Percentiles rank a stretch among this genome's conserved stretches.
phyloP scores from a whole-genome alignment of 257 asterid genomes.

The Solanum bulbocastanum region DNA sequence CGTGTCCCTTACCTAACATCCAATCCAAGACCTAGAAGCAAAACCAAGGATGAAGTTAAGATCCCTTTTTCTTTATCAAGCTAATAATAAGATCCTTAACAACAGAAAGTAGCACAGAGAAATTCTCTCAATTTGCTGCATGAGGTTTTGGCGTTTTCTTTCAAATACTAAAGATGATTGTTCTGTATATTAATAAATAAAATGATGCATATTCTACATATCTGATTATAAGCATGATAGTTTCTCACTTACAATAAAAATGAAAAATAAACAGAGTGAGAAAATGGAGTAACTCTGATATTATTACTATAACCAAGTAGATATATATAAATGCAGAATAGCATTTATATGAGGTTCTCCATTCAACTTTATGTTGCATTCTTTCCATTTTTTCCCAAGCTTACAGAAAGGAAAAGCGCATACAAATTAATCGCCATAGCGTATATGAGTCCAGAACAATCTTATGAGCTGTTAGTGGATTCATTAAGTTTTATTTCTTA shows the following conservation, averaged over 20 bases:
- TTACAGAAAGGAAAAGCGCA: neutral
- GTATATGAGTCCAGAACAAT: neutral
- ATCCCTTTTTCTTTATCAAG: neutral
- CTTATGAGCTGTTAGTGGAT: neutral
- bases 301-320: neutral
- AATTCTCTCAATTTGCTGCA: neutral
- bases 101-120: neutral
- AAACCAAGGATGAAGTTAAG: neutral
- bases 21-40: slow-evolving; percentile 75
- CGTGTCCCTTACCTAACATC: slow-evolving; percentile 98
- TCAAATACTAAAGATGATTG: neutral
- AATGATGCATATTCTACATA: neutral
- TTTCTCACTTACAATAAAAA: neutral
- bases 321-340: neutral
- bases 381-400: neutral
- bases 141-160: neutral
- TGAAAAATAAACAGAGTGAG: neutral
- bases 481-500: neutral
- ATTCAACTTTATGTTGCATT: neutral
- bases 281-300: neutral
- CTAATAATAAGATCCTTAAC: neutral
- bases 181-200: neutral
- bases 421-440: neutral
- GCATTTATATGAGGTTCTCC: neutral
- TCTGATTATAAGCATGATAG: neutral